phyloP scores from a whole-genome alignment of 2,329 filamentous ascomycete genomes.

The Trichocomaceae sp. region DNA sequence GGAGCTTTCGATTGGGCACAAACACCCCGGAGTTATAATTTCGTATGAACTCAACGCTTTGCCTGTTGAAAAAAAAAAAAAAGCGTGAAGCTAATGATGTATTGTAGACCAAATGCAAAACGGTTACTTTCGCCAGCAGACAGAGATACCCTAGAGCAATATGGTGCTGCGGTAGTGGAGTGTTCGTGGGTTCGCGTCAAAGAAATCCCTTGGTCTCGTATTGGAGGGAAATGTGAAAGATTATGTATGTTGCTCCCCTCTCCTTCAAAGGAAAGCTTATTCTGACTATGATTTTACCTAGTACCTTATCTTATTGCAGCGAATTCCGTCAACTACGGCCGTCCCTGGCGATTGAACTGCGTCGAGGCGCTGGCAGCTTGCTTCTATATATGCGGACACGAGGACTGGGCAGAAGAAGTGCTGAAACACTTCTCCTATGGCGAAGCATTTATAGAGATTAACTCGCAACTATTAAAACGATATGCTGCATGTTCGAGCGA shows the following conservation, averaged over 20 bases:
- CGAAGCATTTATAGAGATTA: slow-evolving; percentile 82
- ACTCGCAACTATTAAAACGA: slow-evolving; percentile 68
- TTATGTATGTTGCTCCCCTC: slow-evolving; percentile 42
- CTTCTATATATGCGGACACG: slow-evolving; percentile 85
- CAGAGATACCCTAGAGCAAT: slow-evolving; percentile 70
- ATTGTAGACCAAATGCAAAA: slow-evolving; percentile 71
- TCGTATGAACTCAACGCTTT: slow-evolving; percentile 46
- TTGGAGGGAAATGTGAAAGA: slow-evolving; percentile 88
- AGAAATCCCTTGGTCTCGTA: slow-evolving; percentile 84
- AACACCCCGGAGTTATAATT: slow-evolving; percentile 85
- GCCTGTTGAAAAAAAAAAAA: not conserved
- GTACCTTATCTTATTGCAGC: slow-evolving; percentile 93
- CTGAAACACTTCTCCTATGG: slow-evolving; percentile 85
- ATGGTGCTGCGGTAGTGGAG: slow-evolving; percentile 92
- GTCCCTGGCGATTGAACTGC: slow-evolving; percentile 91
- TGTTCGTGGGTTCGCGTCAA: slow-evolving; percentile 91
- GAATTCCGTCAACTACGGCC: slow-evolving; percentile 95
- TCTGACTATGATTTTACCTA: slow-evolving; percentile 14
- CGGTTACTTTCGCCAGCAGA: slow-evolving; percentile 77
- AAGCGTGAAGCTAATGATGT: not conserved
- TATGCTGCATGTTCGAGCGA: slow-evolving; percentile 82
- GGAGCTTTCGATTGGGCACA: slow-evolving; percentile 83
- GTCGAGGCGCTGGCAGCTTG: slow-evolving; percentile 89
- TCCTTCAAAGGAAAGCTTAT: not conserved
- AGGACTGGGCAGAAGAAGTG: slow-evolving; percentile 82